Evolutionary conservation across 495 filamentous ascomycete species (phyloP).

Genomic region (Aspergillus steynii): DNA sequence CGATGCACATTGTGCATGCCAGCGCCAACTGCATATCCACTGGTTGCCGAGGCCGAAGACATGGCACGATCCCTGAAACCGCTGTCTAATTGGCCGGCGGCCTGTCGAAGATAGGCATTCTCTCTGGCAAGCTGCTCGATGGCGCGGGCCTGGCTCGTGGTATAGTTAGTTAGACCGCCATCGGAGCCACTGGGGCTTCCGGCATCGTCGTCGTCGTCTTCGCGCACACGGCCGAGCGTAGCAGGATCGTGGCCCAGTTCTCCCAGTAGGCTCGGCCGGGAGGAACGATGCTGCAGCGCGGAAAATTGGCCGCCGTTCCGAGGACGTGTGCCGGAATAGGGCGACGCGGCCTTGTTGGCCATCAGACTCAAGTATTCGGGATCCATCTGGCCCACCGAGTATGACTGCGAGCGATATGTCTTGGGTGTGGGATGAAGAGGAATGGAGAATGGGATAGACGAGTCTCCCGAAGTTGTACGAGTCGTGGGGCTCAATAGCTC

Average conservation of each 20-base stretch:
- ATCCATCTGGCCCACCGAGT: slow-evolving; percentile 91
- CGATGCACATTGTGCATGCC: slow-evolving; percentile 59
- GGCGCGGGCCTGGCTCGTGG: slow-evolving; percentile 60
- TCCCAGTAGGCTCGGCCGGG: slow-evolving; percentile 81
- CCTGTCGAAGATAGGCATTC: slow-evolving; percentile 69
- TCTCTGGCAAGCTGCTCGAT: slow-evolving; percentile 74
- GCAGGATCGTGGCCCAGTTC: slow-evolving; percentile 71
- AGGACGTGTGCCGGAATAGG: slow-evolving; percentile 42
- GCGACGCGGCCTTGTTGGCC: slow-evolving; percentile 45
- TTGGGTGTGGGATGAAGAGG: slow-evolving; percentile 89
- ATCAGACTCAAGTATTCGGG: slow-evolving; percentile 55
- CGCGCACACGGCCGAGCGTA: slow-evolving; percentile 73
- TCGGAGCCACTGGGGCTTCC: slow-evolving; percentile 64
- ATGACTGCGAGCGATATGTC: slow-evolving; percentile 93
- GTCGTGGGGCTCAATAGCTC: slow-evolving; percentile 57
- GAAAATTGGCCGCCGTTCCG: slow-evolving; percentile 59
- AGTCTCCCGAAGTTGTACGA: slow-evolving; percentile 56
- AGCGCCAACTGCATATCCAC: slow-evolving; percentile 44
- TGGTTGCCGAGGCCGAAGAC: slow-evolving; percentile 47
- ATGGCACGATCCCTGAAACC: slow-evolving; percentile 63
- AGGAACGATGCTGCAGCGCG: slow-evolving; percentile 76
- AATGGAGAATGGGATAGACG: slow-evolving; percentile 79
- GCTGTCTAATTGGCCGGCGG: slow-evolving; percentile 59
- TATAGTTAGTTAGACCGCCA: slow-evolving; percentile 52
- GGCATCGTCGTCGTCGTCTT: slow-evolving; percentile 82